Evolutionary conservation across 1,284 basidiomycete genomes (phyloP).

Genomic region (Mycena sp.): DNA sequence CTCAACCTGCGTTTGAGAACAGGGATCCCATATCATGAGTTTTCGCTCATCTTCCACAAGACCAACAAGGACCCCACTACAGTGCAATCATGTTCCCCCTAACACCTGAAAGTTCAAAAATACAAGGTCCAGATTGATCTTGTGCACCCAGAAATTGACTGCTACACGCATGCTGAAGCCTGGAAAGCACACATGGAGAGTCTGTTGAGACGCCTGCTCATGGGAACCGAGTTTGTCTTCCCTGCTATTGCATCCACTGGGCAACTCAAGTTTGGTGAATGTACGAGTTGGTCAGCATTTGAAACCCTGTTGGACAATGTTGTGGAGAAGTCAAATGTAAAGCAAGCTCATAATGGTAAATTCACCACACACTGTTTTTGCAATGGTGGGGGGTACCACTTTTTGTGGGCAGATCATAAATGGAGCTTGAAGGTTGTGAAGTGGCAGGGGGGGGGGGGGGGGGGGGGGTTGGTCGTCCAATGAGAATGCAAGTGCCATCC

Average conservation of each 20-base stretch:
- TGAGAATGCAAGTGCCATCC: constrained; percentile 26
- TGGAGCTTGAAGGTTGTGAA: constrained; percentile 34
- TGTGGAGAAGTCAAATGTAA: constrained; percentile 15
- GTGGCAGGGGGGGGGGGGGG: constrained; percentile 37
- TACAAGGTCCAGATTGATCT: neutral
- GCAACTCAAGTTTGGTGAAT: constrained; percentile 27
- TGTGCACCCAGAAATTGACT: constrained; percentile 9
- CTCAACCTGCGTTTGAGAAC: neutral
- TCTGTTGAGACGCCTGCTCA: neutral
- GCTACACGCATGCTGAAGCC: neutral
- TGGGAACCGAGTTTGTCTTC: constrained; percentile 26
- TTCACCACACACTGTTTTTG: constrained; percentile 37
- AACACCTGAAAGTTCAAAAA: neutral
- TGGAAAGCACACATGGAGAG: constrained; percentile 1
- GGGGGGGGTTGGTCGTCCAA: constrained; percentile 35
- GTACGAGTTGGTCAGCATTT: constrained; percentile 20
- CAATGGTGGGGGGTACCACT: constrained; percentile 32
- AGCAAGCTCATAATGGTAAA: constrained; percentile 21
- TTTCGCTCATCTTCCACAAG: constrained; percentile 32
- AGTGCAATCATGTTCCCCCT: neutral
- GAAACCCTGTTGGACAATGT: constrained; percentile 22
- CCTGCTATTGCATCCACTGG: constrained; percentile 31
- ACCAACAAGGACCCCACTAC: constrained; percentile 36
- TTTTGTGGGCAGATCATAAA: constrained; percentile 30
- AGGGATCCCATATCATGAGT: constrained; percentile 25